These are phyloP conservation scores for Domatiomyces globalis DNA, from an alignment of 2,329 filamentous ascomycete genomes.

Conservation along the genomic window DNA sequence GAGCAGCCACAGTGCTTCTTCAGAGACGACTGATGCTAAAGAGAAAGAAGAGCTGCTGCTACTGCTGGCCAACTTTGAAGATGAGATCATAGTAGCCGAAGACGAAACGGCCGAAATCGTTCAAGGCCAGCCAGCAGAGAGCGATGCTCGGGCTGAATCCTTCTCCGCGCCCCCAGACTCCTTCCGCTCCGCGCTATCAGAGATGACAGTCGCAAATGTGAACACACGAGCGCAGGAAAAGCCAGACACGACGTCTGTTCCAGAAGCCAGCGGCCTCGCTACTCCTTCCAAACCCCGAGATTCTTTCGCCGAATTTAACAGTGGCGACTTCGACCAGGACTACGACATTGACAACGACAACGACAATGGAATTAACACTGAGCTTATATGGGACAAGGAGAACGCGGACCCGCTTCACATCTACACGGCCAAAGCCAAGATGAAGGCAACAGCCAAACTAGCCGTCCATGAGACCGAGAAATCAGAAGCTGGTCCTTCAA, in stretches of 20 bases:
- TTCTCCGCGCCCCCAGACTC: no score
- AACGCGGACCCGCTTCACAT: neutral
- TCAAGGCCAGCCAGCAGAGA: neutral
- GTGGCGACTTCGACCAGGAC: neutral
- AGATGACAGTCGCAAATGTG: neutral
- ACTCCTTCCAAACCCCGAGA: neutral
- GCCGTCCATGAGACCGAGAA: neutral
- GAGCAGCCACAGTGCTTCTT: neutral
- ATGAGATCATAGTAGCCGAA: neutral
- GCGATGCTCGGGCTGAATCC: neutral
- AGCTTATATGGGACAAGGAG: neutral
- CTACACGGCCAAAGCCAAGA: neutral
- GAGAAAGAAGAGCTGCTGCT: neutral
- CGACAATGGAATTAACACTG: conserved; percentile 11
- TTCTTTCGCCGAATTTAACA: neutral
- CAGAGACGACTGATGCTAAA: neutral
- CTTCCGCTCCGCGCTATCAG: neutral
- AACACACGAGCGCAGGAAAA: neutral
- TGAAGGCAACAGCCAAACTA: neutral
- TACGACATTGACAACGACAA: neutral
- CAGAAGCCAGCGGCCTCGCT: neutral
- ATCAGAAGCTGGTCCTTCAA: neutral
- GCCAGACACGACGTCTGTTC: neutral
- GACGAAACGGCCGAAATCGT: neutral
- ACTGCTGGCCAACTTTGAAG: neutral